Base-by-base conservation (phyloP, 805 yeast genomes). In the Nakazawaea anatomiae region DNA sequence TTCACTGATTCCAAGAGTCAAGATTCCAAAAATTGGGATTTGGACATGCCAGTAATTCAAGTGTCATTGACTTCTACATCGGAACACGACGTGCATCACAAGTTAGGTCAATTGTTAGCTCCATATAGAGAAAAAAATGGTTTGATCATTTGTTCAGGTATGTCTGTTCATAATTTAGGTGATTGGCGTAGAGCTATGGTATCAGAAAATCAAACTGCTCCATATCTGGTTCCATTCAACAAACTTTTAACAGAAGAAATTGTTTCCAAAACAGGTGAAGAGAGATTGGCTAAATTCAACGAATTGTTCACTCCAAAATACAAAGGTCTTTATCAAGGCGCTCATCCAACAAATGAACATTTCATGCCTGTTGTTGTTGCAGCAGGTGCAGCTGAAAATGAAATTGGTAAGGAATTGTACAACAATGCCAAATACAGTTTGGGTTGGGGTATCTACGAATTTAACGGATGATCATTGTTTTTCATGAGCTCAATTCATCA, bases 281-380 rank as follows among this genome's bases (percentile, higher is more conserved):
- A 63, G 9, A 62, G 75, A 38, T 60, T 78, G 40, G 57, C 59
- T 0, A 60, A 60, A 27, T 67, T 83, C 10, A 63, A 73, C 31
- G 57, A 62, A 4, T 56, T 82, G 45, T 58, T 69, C 44, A 49
- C 40, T 38, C 14, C 52, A 8, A 58, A 60, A 1, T 57, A 69
- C 56, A 60, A 55, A 4, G 57, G 61, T 4, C 61, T 82, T 38
- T 68, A 64, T 39, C 29, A 52, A 9, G 58, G 64, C 35, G 85
- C 92, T 0, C 95, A 87, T 64, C 95, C 95, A 8, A 82, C 91
- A 0, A 67, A 82, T 46, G 95, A 87, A 56, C 95, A 87, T 65
- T 79, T 87, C 54, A 65, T 80, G 56, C 92, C 92, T 1, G 77
- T 81, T 38, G 88, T 80, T 42, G 81, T 74, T 11, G 80, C 82